These are phyloP conservation scores for Phaseolus coccineus DNA, from an alignment of 331 rosid genomes.

Conservation along the genomic window DNA sequence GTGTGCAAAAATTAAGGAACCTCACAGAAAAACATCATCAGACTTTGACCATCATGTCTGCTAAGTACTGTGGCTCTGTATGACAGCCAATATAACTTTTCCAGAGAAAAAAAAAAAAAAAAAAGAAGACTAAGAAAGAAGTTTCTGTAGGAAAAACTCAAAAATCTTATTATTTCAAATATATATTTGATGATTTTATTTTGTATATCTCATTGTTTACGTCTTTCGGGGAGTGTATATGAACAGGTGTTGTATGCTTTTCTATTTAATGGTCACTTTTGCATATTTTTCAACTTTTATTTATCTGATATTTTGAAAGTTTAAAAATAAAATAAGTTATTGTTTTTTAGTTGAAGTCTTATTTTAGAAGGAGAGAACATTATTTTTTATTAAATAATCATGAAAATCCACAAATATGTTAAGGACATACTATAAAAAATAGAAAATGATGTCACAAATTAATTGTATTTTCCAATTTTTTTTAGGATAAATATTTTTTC, in stretches of 20 bases:
- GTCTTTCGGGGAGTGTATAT: background rate
- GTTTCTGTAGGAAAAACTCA: too few relatives aligned
- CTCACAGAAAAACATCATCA: too few relatives aligned
- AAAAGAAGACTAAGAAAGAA: too few relatives aligned
- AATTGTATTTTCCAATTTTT: background rate
- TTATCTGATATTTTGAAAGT: background rate
- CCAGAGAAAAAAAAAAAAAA: too few relatives aligned
- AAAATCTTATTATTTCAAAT: background rate
- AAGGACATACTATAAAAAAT: too few relatives aligned
- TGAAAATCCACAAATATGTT: too few relatives aligned
- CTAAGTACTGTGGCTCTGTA: too few relatives aligned
- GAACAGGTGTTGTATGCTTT: background rate
- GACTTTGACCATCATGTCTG: too few relatives aligned
- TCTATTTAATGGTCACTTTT: too few relatives aligned
- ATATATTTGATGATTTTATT: background rate
- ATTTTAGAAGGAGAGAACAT: background rate
- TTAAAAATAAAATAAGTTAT: background rate
- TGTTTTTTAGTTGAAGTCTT: background rate
- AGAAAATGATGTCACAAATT: too few relatives aligned
- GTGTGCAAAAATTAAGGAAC: too few relatives aligned
- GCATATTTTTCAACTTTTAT: background rate
- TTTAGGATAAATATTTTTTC: background rate
- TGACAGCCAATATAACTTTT: too few relatives aligned
- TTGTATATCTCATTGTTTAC: background rate
- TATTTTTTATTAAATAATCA: background rate